phyloP scores from a whole-genome alignment of 768 basidiomycete species.

The Trametes coccinea region DNA sequence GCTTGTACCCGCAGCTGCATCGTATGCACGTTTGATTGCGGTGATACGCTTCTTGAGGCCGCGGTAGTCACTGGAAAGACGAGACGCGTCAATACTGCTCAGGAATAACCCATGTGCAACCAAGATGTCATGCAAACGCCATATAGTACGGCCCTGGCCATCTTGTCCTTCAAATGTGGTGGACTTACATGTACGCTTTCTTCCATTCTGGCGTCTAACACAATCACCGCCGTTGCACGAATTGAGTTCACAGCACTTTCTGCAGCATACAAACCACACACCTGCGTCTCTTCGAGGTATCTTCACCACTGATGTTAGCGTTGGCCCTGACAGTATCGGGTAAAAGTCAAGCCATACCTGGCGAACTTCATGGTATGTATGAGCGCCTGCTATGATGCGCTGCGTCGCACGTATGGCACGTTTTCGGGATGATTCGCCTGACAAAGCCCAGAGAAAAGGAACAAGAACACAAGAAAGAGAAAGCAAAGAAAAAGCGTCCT shows the following conservation, averaged over 20 bases:
- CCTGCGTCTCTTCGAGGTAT: conserved; percentile 21
- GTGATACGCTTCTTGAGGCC: conserved; percentile 68
- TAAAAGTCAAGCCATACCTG: background rate
- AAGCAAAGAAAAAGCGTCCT: background rate
- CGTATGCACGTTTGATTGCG: conserved; percentile 42
- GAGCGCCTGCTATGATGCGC: no score
- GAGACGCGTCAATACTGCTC: background rate
- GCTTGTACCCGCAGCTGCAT: conserved; percentile 2
- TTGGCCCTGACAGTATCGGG: no score
- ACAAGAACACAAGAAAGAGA: background rate
- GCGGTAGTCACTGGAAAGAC: conserved; percentile 60
- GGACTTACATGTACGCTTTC: conserved; percentile 48
- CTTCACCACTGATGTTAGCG: background rate
- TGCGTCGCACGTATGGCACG: no score
- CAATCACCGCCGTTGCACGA: background rate
- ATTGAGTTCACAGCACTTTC: background rate
- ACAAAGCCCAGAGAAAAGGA: background rate
- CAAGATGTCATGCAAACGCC: no score
- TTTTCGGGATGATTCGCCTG: no score
- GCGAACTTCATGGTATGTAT: conserved; percentile 18
- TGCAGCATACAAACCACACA: background rate
- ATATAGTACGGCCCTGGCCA: no score
- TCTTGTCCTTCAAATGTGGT: no score
- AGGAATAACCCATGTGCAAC: background rate
- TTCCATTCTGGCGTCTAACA: conserved; percentile 21